phyloP scores from a whole-genome alignment of 1,284 basidiomycete genomes.

The Ceratobasidium sp. region DNA sequence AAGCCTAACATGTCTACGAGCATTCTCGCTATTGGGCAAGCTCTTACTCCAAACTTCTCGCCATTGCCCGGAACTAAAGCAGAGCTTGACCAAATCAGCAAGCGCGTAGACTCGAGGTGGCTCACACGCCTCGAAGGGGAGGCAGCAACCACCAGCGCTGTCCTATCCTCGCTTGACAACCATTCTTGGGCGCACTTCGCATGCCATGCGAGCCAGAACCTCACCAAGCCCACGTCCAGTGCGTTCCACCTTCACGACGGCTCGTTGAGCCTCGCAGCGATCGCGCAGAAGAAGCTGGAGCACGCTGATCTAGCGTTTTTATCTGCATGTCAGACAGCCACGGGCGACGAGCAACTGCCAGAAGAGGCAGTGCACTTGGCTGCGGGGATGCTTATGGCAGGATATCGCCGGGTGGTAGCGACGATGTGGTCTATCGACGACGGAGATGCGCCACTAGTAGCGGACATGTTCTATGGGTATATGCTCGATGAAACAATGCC shows the following conservation, averaged over 20 bases:
- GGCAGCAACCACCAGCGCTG: not conserved
- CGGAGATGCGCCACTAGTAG: not conserved
- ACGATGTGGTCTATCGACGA: not conserved
- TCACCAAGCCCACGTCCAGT: not conserved
- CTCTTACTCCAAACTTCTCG: not conserved
- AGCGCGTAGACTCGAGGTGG: no score
- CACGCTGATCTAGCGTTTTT: constrained; percentile 14
- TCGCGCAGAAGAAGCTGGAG: not conserved
- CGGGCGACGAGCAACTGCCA: not conserved
- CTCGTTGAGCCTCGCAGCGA: not conserved
- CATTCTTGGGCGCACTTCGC: constrained; percentile 3
- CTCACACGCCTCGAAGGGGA: not conserved
- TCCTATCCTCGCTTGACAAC: not conserved
- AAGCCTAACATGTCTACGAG: not conserved
- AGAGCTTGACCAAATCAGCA: not conserved
- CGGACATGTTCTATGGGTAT: not conserved
- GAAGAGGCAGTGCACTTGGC: constrained; percentile 25
- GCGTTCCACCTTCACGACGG: constrained; percentile 3
- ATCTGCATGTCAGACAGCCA: constrained; percentile 16
- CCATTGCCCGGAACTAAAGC: not conserved
- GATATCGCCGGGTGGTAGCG: no score
- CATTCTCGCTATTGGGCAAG: not conserved
- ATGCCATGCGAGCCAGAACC: not conserved
- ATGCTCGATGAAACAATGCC: no score
- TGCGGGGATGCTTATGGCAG: constrained; percentile 18